Evolutionary conservation across 2,329 filamentous ascomycete genomes (phyloP).

Genomic region (Cytospora piceicola): DNA sequence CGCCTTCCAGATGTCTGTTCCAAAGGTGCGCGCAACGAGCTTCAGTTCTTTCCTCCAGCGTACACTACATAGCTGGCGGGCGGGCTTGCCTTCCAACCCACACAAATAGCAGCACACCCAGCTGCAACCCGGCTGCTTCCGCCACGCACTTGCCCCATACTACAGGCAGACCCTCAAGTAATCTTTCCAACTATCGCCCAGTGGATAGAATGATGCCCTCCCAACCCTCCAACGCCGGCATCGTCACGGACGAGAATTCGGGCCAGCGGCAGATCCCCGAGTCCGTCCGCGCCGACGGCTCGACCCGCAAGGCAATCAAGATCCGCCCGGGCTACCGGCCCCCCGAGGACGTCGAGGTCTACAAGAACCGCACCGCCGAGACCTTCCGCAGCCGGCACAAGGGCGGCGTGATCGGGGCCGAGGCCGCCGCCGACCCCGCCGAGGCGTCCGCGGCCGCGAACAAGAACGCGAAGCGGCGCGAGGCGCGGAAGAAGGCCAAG

Average conservation of each 20-base stretch:
- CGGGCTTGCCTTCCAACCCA: not conserved
- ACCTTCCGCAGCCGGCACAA: slow-evolving; percentile 72
- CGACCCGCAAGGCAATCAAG: slow-evolving; percentile 90
- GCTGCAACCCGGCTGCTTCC: not conserved
- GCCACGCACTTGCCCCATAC: not conserved
- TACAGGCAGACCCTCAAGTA: not conserved
- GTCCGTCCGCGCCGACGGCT: slow-evolving; percentile 84
- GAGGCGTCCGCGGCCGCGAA: slow-evolving; percentile 59
- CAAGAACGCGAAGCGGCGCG: slow-evolving; percentile 83
- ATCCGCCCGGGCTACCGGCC: slow-evolving; percentile 92
- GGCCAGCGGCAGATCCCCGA: slow-evolving; percentile 90
- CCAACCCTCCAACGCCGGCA: slow-evolving; percentile 66
- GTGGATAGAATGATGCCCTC: slow-evolving; percentile 46
- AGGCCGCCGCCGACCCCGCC: slow-evolving; percentile 44
- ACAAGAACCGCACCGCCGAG: slow-evolving; percentile 90
- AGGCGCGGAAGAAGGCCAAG: slow-evolving; percentile 60
- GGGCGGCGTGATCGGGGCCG: slow-evolving; percentile 29
- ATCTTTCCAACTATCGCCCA: slow-evolving; percentile 28
- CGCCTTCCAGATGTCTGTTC: slow-evolving; percentile 1
- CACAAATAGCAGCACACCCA: not conserved
- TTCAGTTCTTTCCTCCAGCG: not conserved
- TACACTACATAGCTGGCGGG: not conserved
- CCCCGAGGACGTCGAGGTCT: slow-evolving; percentile 92
- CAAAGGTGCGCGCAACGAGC: slow-evolving; percentile 1
- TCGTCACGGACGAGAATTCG: slow-evolving; percentile 73